These are phyloP conservation scores for Emergomyces pasteurianus DNA, from an alignment of 2,329 filamentous ascomycete genomes.

Conservation along the genomic window DNA sequence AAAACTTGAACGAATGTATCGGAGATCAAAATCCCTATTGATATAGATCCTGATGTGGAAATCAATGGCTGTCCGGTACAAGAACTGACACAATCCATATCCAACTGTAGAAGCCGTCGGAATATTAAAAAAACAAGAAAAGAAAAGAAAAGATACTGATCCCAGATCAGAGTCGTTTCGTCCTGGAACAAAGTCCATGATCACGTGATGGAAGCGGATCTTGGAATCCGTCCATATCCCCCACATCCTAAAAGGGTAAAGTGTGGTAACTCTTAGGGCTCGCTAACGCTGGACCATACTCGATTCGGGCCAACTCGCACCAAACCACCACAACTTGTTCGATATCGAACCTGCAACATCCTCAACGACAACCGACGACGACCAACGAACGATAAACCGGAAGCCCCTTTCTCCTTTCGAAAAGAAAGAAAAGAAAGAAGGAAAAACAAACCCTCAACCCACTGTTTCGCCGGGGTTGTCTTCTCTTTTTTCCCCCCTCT, in stretches of 20 bases:
- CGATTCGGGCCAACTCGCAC: background rate
- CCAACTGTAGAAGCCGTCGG: background rate
- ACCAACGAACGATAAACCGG: background rate
- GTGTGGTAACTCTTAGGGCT: background rate
- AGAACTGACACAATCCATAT: background rate
- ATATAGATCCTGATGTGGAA: background rate
- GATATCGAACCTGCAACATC: constrained; percentile 1
- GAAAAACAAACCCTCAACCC: background rate
- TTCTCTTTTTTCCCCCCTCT: constrained; percentile 17
- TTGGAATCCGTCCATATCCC: too few species aligned
- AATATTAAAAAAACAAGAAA: background rate
- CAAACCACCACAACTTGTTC: background rate
- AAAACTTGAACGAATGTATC: background rate
- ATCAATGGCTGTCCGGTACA: background rate
- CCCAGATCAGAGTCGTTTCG: background rate
- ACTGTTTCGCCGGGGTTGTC: background rate
- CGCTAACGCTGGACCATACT: background rate
- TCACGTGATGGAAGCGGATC: background rate
- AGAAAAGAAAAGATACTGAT: background rate
- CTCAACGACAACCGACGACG: background rate
- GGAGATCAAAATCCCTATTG: background rate
- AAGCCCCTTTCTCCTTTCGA: background rate
- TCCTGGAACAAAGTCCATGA: background rate
- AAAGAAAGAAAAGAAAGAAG: background rate
- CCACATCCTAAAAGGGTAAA: background rate